These are phyloP conservation scores for Aphanocladium album DNA, from an alignment of 2,329 filamentous ascomycete species.

Conservation along the genomic window DNA sequence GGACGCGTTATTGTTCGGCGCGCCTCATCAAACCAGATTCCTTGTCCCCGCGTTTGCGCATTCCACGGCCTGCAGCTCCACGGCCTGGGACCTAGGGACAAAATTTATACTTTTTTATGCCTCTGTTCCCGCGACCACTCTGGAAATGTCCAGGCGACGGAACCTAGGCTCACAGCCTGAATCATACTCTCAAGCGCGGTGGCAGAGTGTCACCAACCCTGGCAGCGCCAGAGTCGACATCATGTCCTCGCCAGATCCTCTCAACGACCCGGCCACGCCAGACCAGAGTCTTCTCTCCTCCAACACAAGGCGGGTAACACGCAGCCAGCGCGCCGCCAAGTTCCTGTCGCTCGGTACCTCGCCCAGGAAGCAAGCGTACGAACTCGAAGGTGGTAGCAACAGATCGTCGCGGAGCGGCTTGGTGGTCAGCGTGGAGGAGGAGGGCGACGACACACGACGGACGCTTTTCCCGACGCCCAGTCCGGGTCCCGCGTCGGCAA, in stretches of 20 bases:
- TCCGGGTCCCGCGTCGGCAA: constrained; percentile 31
- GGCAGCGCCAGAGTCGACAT: constrained; percentile 36
- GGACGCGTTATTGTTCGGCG: background rate
- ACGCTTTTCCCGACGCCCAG: constrained; percentile 42
- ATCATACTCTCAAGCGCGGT: constrained; percentile 27
- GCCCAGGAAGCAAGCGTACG: constrained; percentile 52
- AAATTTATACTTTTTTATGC: background rate
- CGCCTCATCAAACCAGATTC: background rate
- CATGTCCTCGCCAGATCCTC: constrained; percentile 48
- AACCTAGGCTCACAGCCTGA: constrained; percentile 17
- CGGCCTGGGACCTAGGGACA: background rate
- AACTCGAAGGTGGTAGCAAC: constrained; percentile 49
- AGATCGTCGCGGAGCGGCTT: constrained; percentile 47
- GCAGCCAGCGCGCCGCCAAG: constrained; percentile 36
- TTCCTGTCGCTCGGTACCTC: constrained; percentile 37
- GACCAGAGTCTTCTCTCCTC: constrained; percentile 28
- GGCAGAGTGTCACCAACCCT: constrained; percentile 31
- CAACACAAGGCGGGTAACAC: constrained; percentile 37
- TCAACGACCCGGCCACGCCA: constrained; percentile 37
- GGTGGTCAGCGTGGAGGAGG: constrained; percentile 48
- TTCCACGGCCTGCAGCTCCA: constrained; percentile 6
- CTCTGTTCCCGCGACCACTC: constrained; percentile 4
- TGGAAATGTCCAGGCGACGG: constrained; percentile 13
- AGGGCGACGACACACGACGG: constrained; percentile 31
- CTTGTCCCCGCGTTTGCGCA: background rate